Evolutionary conservation across 306 rosid species (phyloP).

Genomic region (Cucurbita maxima): DNA sequence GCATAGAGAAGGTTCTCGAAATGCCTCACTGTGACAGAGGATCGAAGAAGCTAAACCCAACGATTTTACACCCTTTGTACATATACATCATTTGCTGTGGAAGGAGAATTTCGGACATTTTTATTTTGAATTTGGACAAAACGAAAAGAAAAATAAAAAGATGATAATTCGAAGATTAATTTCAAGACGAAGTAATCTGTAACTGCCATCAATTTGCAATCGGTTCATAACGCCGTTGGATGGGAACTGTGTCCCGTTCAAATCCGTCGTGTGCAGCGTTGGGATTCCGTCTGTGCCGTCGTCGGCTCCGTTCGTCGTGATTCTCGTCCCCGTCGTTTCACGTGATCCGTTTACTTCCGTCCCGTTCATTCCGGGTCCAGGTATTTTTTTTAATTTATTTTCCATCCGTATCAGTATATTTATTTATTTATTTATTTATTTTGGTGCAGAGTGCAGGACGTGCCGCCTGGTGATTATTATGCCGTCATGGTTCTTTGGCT

Average conservation of each 20-base stretch:
- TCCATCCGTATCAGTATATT: not conserved
- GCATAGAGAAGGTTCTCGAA: not conserved
- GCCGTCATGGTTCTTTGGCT: not conserved
- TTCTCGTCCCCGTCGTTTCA: not conserved
- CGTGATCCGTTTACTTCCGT: not conserved
- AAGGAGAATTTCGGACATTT: slow-evolving; percentile 44
- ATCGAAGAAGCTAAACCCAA: slow-evolving; percentile 1
- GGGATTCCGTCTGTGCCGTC: not conserved
- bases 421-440: not conserved
- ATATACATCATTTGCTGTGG: slow-evolving; percentile 41
- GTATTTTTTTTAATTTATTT: not conserved
- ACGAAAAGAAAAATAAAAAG: not conserved
- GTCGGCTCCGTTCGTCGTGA: not conserved
- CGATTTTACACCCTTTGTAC: not conserved
- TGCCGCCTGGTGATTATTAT: not conserved
- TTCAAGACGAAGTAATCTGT: not conserved
- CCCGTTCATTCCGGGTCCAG: not conserved
- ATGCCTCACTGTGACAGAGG: slow-evolving; percentile 6
- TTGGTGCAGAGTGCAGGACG: not conserved
- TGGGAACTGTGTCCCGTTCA: not conserved
- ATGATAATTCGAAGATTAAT: not conserved
- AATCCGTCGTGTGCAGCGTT: not conserved
- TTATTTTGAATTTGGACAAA: not conserved
- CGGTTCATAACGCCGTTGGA: not conserved
- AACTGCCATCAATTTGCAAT: not conserved